A percentile compares a stretch with the other conserved stretches of the same genome.
These are phyloP conservation scores for Rhynchospora breviuscula DNA, from an alignment of 176 grass and related monocot genomes.

Conservation along the genomic window DNA sequence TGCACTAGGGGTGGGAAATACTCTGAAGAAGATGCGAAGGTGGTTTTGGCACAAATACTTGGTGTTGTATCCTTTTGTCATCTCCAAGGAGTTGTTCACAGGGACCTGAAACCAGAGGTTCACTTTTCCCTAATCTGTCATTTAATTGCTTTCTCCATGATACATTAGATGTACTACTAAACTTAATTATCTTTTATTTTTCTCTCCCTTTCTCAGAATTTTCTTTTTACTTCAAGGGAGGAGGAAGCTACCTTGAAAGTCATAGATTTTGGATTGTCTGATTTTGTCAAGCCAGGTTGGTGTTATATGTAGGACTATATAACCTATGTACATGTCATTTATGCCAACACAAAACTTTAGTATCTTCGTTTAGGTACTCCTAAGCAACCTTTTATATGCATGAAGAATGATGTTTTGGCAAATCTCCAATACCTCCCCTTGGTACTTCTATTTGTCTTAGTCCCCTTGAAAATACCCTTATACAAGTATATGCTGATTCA, in stretches of 20 bases:
- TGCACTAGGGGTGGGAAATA: conserved; percentile 86
- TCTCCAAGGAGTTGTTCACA: conserved; percentile 99
- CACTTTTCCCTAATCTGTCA: conserved; percentile 11
- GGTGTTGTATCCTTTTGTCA: conserved; percentile 90
- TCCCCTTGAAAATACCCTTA: not conserved
- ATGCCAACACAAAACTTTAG: not conserved
- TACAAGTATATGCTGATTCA: not conserved
- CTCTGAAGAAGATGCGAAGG: conserved; percentile 96
- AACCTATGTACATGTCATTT: not conserved
- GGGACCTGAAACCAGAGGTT: conserved; percentile 98
- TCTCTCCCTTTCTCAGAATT: conserved; percentile 59
- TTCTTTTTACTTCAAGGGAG: conserved; percentile 83
- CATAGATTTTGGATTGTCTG: conserved; percentile 99
- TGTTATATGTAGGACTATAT: not conserved
- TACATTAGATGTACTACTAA: conserved; percentile 16
- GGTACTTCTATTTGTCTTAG: not conserved
- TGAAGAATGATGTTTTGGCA: not conserved
- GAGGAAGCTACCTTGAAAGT: conserved; percentile 80
- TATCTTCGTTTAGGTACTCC: not conserved
- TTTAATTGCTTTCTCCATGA: not conserved
- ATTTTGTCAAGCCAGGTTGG: conserved; percentile 97
- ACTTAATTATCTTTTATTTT: not conserved
- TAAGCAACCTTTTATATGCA: not conserved
- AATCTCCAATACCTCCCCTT: not conserved
- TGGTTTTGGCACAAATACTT: conserved; percentile 90